Percentiles rank a stretch among this genome's conserved stretches.
These are phyloP conservation scores for Ustilago sp. DNA, from an alignment of 1,284 basidiomycete genomes.

Conservation along the genomic window DNA sequence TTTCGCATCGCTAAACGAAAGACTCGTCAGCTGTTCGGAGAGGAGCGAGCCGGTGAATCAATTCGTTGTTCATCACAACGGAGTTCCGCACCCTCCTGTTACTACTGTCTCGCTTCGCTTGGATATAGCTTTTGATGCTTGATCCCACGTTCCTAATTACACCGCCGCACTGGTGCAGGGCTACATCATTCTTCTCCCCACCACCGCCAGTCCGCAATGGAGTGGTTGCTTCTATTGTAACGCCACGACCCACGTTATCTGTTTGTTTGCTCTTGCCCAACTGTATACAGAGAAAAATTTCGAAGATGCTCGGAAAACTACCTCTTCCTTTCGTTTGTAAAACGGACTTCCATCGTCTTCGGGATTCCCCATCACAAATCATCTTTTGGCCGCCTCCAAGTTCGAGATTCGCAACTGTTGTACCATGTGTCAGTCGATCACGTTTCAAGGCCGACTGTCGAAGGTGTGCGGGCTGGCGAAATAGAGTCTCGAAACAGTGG, in stretches of 20 bases:
- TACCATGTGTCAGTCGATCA: neutral
- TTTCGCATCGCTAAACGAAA: neutral
- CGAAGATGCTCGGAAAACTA: neutral
- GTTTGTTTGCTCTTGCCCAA: neutral
- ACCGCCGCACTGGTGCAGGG: neutral
- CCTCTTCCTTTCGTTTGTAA: neutral
- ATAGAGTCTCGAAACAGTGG: neutral
- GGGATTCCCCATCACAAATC: neutral
- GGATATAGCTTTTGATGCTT: neutral
- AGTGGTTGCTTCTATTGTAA: neutral
- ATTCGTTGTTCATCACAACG: neutral
- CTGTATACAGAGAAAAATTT: neutral
- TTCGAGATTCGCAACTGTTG: neutral
- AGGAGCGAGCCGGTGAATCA: neutral
- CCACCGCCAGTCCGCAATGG: neutral
- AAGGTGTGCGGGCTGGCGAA: neutral
- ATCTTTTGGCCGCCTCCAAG: neutral
- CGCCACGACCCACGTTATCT: neutral
- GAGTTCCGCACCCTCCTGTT: neutral
- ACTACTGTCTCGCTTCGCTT: neutral
- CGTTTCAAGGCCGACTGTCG: neutral
- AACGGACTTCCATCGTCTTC: neutral
- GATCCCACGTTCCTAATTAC: neutral
- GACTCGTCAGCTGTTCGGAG: neutral
- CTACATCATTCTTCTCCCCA: conserved; percentile 3